A percentile compares a stretch with the other conserved stretches of the same genome.
Conservation (phyloP, 371 early-diverging fungal genomes). For the Gilbertella persicaria region DNA sequence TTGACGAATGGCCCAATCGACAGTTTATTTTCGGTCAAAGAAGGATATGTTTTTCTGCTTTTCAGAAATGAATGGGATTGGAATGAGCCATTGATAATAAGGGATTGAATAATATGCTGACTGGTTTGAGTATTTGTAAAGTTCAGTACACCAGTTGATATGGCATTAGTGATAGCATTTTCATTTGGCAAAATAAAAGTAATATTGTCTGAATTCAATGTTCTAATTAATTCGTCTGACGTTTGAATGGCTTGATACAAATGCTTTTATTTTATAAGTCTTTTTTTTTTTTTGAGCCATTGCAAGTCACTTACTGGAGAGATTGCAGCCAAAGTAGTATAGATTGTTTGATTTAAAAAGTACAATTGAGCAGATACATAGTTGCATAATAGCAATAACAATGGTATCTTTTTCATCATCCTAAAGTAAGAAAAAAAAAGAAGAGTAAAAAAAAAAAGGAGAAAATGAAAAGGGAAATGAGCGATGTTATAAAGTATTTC, state of each 20-base stretch:
- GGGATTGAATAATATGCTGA: neutral
- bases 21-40: neutral
- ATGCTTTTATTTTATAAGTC: neutral
- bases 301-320: constrained; percentile 1
- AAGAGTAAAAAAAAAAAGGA: neutral
- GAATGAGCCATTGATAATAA: neutral
- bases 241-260: neutral
- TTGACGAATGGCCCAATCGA: neutral
- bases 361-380: neutral
- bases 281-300: neutral
- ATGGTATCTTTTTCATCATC: neutral
- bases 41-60: neutral
- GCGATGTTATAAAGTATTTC: neutral
- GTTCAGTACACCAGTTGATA: constrained; percentile 17
- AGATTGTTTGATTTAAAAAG: neutral
- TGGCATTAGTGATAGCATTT: constrained; percentile 7
- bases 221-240: neutral
- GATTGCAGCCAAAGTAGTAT: neutral
- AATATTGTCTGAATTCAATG: neutral
- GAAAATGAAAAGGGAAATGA: neutral
- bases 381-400: neutral
- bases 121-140: constrained; percentile 2
- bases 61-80: neutral
- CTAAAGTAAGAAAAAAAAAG: neutral
- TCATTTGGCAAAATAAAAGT: constrained; percentile 23